Evolutionary conservation across 805 yeast genomes (phyloP).

Genomic region (Millerozyma miso): DNA sequence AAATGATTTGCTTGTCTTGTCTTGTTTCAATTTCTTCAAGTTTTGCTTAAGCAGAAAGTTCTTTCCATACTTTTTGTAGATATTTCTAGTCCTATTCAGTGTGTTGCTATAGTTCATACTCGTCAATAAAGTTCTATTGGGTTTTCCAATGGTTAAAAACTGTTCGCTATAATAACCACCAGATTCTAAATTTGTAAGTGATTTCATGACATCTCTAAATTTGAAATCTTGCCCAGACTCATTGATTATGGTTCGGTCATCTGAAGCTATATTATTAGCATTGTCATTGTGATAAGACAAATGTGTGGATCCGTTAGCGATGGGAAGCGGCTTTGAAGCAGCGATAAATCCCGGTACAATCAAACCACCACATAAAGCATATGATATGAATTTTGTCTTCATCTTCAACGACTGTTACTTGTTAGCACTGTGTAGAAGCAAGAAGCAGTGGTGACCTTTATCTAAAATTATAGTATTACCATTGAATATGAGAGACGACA

Average conservation of each 20-base stretch:
- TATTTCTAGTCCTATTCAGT: not conserved
- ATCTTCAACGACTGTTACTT: not conserved
- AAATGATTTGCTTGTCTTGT: not conserved
- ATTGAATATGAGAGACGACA: too few species aligned
- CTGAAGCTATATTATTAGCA: not conserved
- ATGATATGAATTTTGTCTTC: not conserved
- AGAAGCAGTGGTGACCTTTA: too few species aligned
- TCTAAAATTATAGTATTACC: too few species aligned
- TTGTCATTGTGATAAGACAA: not conserved
- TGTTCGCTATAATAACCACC: not conserved
- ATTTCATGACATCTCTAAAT: not conserved
- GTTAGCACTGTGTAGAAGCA: too few species aligned
- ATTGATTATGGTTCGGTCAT: not conserved
- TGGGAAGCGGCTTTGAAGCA: not conserved
- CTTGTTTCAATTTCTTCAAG: not conserved
- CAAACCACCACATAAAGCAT: not conserved
- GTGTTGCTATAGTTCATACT: not conserved
- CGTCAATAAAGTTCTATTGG: not conserved
- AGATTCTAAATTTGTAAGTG: not conserved
- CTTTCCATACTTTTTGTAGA: not conserved
- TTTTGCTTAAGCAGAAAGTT: not conserved
- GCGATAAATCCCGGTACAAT: not conserved
- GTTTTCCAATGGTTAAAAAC: not conserved
- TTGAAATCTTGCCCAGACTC: not conserved
- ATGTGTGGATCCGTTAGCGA: not conserved